Conservation (phyloP, 306 rosid genomes). For the Corylus heterophylla region DNA sequence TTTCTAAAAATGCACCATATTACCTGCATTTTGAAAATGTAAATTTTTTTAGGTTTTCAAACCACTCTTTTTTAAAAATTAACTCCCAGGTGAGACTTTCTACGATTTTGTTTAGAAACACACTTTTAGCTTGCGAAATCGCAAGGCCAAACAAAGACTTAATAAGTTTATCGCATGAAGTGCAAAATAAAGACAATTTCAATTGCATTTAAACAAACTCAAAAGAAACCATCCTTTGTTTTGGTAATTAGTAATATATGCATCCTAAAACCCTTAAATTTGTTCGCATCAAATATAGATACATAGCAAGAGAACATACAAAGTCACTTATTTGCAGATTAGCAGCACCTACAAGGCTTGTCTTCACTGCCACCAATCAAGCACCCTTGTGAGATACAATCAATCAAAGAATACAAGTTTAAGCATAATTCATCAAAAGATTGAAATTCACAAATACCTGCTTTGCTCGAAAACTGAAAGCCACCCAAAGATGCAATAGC, state of each 20-base stretch:
- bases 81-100: too few species aligned
- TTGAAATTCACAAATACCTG: conserved; percentile 37
- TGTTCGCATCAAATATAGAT: neutral
- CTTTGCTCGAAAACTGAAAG: conserved; percentile 56
- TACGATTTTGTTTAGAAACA: too few species aligned
- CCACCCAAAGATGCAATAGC: conserved; percentile 55
- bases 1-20: too few species aligned
- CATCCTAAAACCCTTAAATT: neutral
- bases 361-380: conserved; percentile 59
- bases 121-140: too few species aligned
- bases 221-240: neutral
- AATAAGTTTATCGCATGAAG: neutral
- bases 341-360: conserved; percentile 55
- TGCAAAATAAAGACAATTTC: neutral
- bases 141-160: neutral
- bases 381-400: conserved; percentile 24
- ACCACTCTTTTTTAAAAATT: too few species aligned
- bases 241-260: neutral
- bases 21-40: too few species aligned
- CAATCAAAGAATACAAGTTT: conserved; percentile 1
- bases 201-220: neutral
- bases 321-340: conserved; percentile 50
- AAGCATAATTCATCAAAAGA: conserved; percentile 6
- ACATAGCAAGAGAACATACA: conserved; percentile 49
- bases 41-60: too few species aligned